These are phyloP conservation scores for Aureobasidium subglaciale DNA, from an alignment of 2,329 filamentous ascomycete species.

Conservation along the genomic window DNA sequence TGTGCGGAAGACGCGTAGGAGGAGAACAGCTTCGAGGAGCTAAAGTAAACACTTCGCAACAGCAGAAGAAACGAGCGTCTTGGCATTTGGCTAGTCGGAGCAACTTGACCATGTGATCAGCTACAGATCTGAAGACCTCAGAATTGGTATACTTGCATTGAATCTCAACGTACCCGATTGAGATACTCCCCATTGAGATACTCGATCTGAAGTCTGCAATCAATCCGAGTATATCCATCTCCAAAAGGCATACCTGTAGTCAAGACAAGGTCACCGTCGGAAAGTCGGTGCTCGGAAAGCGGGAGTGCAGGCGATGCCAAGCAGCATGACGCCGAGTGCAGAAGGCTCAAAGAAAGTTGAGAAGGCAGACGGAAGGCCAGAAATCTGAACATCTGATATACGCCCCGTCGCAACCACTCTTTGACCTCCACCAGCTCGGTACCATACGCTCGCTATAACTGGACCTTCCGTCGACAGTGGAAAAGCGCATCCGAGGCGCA, in stretches of 20 bases:
- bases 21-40: background rate
- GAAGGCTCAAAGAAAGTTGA: constrained; percentile 12
- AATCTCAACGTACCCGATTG: too few relatives aligned
- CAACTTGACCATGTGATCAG: background rate
- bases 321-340: constrained; percentile 9
- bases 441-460: background rate
- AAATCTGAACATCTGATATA: background rate
- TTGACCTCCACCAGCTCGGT: background rate
- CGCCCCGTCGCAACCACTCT: background rate
- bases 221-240: too few relatives aligned
- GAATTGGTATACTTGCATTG: background rate
- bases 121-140: too few relatives aligned
- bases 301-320: constrained; percentile 6
- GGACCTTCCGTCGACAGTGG: background rate
- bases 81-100: background rate
- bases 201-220: too few relatives aligned
- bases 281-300: constrained; percentile 8
- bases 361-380: background rate
- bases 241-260: background rate
- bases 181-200: too few relatives aligned
- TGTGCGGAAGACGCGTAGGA: background rate
- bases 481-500: constrained; percentile 15
- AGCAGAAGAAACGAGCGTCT: background rate
- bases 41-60: constrained; percentile 7
- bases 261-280: background rate